Percentiles rank a stretch among this genome's conserved stretches.
phyloP scores from a whole-genome alignment of 2,329 filamentous ascomycete genomes.

The Hyphodiscus sp. region DNA sequence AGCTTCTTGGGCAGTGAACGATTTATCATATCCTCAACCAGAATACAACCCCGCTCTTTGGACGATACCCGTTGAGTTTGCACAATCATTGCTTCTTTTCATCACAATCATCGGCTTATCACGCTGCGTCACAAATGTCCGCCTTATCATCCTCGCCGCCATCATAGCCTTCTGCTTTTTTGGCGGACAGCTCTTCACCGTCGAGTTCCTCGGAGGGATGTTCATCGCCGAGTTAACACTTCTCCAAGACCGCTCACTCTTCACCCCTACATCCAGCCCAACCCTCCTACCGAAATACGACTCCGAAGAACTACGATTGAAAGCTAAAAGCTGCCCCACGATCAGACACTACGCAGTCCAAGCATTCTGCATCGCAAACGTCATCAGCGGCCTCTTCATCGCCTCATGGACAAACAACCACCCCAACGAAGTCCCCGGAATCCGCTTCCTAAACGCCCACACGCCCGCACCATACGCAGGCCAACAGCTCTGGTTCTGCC shows the following conservation, averaged over 20 bases:
- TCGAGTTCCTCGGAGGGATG: slow-evolving; percentile 42
- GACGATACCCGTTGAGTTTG: slow-evolving; percentile 29
- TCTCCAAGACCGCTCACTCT: slow-evolving; percentile 25
- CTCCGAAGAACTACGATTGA: slow-evolving; percentile 5
- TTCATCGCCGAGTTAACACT: slow-evolving; percentile 39
- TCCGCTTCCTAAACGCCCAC: slow-evolving; percentile 19
- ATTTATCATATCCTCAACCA: slow-evolving; percentile 13
- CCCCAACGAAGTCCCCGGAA: slow-evolving; percentile 18
- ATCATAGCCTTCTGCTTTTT: slow-evolving; percentile 25
- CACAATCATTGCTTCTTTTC: slow-evolving; percentile 28
- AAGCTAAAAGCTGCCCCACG: slow-evolving; percentile 2
- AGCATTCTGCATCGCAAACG: slow-evolving; percentile 23
- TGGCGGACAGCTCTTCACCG: slow-evolving; percentile 19
- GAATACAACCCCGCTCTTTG: slow-evolving; percentile 27
- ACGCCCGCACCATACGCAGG: slow-evolving; percentile 23
- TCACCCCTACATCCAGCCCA: slow-evolving; percentile 16
- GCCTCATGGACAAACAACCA: slow-evolving; percentile 27
- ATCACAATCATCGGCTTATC: slow-evolving; percentile 23
- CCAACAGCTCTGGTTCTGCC: slow-evolving; percentile 25
- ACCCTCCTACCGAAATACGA: slow-evolving; percentile 17
- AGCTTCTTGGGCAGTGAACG: slow-evolving; percentile 20
- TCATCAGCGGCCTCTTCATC: slow-evolving; percentile 24
- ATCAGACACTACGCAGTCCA: slow-evolving; percentile 7
- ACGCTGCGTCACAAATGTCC: slow-evolving; percentile 18
- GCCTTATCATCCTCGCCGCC: slow-evolving; percentile 18